phyloP scores from a whole-genome alignment of 371 early-diverging fungal species.

The Haplosporangium sp. region DNA sequence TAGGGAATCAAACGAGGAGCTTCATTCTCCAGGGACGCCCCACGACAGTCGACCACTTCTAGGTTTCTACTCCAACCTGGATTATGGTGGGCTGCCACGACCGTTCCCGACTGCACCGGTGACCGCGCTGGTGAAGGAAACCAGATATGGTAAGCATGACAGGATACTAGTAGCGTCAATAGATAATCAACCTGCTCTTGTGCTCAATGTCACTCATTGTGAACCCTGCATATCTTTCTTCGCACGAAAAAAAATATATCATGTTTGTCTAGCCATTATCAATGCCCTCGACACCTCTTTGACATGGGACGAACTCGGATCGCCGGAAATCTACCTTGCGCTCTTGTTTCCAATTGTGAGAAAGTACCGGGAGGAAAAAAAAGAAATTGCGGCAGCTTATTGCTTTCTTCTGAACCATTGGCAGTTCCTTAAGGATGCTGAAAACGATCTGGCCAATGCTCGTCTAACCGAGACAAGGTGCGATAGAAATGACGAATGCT shows the following conservation, averaged over 20 bases:
- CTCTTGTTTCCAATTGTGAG: constrained; percentile 49
- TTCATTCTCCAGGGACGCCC: constrained; percentile 13
- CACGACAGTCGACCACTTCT: constrained; percentile 25
- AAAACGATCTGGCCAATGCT: constrained; percentile 48
- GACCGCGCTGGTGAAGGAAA: constrained; percentile 35
- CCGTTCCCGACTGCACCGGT: constrained; percentile 49
- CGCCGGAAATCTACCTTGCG: constrained; percentile 50
- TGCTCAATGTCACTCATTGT: neutral
- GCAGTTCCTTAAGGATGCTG: constrained; percentile 53
- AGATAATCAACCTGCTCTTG: neutral
- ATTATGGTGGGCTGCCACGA: constrained; percentile 18
- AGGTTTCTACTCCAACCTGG: constrained; percentile 12
- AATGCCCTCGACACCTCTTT: constrained; percentile 51
- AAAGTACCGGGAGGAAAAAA: constrained; percentile 45
- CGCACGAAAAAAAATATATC: no score
- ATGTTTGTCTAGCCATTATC: constrained; percentile 26
- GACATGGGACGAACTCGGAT: constrained; percentile 46
- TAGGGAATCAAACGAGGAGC: constrained; percentile 15
- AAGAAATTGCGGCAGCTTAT: constrained; percentile 52
- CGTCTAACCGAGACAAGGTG: constrained; percentile 53
- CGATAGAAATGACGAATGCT: neutral
- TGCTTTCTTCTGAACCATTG: constrained; percentile 49
- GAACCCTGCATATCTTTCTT: no score
- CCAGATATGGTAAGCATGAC: constrained; percentile 30
- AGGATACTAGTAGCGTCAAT: neutral